phyloP scores from a whole-genome alignment of 176 grass and related monocot genomes.

The Stipa capillata region DNA sequence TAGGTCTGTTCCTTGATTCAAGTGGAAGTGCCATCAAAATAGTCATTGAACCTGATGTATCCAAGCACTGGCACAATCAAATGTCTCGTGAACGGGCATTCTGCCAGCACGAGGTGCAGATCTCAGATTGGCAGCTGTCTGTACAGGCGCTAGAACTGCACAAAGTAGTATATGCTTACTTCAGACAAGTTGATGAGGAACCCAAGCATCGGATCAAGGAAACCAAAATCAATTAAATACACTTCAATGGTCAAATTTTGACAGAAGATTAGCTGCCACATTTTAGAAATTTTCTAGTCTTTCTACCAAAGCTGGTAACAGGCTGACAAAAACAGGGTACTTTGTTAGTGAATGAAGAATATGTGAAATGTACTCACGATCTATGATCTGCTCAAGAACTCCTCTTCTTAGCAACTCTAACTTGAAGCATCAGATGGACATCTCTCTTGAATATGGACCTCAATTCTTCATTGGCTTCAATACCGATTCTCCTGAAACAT shows the following conservation, averaged over 20 bases:
- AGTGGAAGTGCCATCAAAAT: background rate
- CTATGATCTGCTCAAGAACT: slow-evolving; percentile 40
- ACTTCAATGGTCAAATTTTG: background rate
- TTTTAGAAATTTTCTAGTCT: background rate
- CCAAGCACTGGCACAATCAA: background rate
- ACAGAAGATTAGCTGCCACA: background rate
- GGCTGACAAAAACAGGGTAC: background rate
- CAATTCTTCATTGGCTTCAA: slow-evolving; percentile 93
- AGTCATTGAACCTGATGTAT: background rate
- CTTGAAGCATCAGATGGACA: slow-evolving; percentile 96
- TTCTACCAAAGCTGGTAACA: background rate
- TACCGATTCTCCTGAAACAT: slow-evolving; percentile 83
- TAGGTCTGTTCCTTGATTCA: background rate
- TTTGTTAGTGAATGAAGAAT: background rate
- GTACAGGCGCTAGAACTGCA: slow-evolving; percentile 19
- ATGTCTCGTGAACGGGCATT: background rate
- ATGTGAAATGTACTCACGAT: slow-evolving; percentile 16
- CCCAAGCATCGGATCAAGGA: background rate
- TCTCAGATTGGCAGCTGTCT: background rate
- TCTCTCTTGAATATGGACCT: slow-evolving; percentile 91
- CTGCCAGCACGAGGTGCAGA: background rate
- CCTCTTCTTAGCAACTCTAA: slow-evolving; percentile 77
- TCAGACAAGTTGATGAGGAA: background rate
- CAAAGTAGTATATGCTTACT: background rate
- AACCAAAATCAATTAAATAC: background rate